Conservation (phyloP, 306 rosid species). For the Inga leiocalycina region DNA sequence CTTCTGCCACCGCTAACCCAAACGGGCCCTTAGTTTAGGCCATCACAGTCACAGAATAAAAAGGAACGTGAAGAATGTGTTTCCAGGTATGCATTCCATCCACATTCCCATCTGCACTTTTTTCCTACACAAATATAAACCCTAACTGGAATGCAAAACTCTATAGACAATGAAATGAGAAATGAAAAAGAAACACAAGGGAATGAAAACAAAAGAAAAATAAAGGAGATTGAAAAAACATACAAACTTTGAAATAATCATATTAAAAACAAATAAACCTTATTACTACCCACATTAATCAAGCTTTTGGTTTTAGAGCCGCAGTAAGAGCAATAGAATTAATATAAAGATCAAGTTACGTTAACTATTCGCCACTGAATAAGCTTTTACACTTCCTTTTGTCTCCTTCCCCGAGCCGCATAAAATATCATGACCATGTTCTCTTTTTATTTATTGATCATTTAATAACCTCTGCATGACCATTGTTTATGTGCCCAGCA, state of each 20-base stretch:
- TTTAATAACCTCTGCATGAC: conserved; percentile 1
- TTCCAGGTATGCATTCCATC: not conserved
- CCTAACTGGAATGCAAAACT: not conserved
- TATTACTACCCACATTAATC: not conserved
- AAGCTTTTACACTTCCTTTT: not conserved
- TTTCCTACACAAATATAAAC: not conserved
- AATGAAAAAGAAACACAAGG: not conserved
- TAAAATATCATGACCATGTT: not conserved
- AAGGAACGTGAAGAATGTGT: not conserved
- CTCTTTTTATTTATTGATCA: conserved; percentile 6
- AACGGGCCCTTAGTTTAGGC: no score
- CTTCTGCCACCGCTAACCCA: no score
- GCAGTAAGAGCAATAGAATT: not conserved
- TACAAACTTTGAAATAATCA: not conserved
- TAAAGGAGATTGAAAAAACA: not conserved
- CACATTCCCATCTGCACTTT: not conserved
- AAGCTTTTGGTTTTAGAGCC: not conserved
- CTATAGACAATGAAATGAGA: not conserved
- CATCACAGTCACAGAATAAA: not conserved
- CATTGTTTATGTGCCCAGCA: not conserved
- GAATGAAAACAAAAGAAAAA: not conserved
- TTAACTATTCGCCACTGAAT: not conserved
- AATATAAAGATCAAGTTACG: not conserved
- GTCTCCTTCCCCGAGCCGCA: not conserved
- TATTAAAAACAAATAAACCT: not conserved